Evolutionary conservation across 169 alveolate species (phyloP), one percentile per base, ranked within the genome.

Genomic region (Neospora caninum): DNA sequence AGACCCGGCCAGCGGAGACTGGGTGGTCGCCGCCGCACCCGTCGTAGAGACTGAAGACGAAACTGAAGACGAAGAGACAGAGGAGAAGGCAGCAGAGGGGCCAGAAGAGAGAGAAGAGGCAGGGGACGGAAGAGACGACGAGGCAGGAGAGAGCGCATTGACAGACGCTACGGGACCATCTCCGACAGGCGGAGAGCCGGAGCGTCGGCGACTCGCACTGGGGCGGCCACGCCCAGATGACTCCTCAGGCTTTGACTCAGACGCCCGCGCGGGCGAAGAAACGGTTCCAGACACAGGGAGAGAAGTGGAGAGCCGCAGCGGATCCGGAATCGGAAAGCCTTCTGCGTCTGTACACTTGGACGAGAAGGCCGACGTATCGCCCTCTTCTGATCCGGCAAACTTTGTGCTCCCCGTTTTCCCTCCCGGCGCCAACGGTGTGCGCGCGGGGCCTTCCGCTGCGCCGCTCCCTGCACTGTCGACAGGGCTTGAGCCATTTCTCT

Each of bases 251-350:
- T 78, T 78, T 43, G 39, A 9, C 49, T 78, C 42, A 6, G 86
- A 16, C 16, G 34, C 45, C n/a, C 86, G 43, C 86, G 86, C 39
- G 45, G 86, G 31, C 39, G 13, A 6, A 43, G 39, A 6, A 43
- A 22, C 29, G 45, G 39, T 43, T 4, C 43, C 86, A 25, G 86
- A n/a, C 45, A 25, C 45, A n/a, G 31, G 58, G 13, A 49, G 27
- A 7, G 49, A 43, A n/a, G 86, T 2, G 45, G 42, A 10, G 49
- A 78, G 29, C 13, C 49, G 86, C 39, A n/a, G 86, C 27, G 86
- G 86, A 38, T 78, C 86, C 2, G 86, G 86, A n/a, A 78, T n/a
- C 31, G 45, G 45, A n/a, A 78, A 78, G 7, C 86, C 86, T 78
- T 78, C 43, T 7, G 86, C 39, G 27, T 78, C 86, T 78, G 82